Evolutionary conservation across 148 eudicot genomes (phyloP).

Genomic region (Pharnaceum exiguum): DNA sequence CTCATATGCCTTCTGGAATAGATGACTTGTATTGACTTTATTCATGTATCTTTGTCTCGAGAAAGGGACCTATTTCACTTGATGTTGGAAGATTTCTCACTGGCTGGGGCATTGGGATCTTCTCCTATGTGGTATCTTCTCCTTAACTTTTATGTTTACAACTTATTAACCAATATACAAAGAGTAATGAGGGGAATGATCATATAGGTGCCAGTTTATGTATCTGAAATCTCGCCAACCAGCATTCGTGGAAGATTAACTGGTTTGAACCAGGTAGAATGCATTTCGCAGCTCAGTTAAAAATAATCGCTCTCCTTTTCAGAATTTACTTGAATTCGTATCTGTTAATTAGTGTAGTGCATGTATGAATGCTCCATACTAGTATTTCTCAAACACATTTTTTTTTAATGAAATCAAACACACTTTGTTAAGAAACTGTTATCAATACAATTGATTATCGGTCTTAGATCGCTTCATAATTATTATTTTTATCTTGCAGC

Average conservation of each 20-base stretch:
- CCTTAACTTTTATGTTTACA: neutral
- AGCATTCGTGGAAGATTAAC: slow-evolving; percentile 63
- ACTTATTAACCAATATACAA: neutral
- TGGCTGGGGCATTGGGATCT: slow-evolving; percentile 72
- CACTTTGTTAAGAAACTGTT: too few species aligned
- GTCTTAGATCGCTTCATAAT: neutral
- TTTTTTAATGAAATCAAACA: too few species aligned
- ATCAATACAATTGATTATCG: too few species aligned
- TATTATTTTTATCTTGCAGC: slow-evolving; percentile 26
- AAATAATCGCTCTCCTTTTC: neutral
- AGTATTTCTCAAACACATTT: neutral
- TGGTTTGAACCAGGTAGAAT: slow-evolving; percentile 52
- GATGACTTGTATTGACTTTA: neutral
- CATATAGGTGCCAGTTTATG: slow-evolving; percentile 53
- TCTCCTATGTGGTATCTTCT: slow-evolving; percentile 61
- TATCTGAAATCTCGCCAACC: slow-evolving; percentile 70
- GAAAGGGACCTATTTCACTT: slow-evolving; percentile 39
- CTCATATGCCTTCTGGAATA: neutral
- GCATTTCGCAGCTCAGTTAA: neutral
- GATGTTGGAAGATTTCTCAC: slow-evolving; percentile 62
- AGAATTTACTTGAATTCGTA: neutral
- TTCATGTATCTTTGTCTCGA: neutral
- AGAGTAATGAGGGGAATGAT: neutral
- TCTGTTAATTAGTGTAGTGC: neutral
- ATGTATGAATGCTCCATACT: neutral